A percentile compares a stretch with the other conserved stretches of the same genome.
phyloP scores from a whole-genome alignment of 768 basidiomycete genomes.

The Lactarius sanguifluus region DNA sequence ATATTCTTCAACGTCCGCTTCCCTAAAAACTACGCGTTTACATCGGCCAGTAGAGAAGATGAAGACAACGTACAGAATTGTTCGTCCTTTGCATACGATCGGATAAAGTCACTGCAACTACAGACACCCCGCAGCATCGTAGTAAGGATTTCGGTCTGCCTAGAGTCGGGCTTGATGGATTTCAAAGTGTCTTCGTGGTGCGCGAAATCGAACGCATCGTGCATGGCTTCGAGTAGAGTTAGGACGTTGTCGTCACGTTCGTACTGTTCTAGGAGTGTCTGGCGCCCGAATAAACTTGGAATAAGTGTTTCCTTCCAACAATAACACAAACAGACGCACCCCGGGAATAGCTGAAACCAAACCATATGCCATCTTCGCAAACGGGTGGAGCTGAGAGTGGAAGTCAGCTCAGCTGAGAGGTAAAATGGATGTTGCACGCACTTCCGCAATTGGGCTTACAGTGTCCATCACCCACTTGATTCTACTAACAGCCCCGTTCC shows the following conservation, averaged over 20 bases:
- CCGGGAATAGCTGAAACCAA: background rate
- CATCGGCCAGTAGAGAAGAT: background rate
- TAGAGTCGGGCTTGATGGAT: background rate
- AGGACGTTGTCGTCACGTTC: background rate
- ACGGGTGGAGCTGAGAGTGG: background rate
- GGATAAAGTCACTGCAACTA: background rate
- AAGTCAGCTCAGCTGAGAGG: background rate
- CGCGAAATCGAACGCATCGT: background rate
- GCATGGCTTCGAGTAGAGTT: background rate
- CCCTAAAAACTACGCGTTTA: background rate
- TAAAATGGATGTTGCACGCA: background rate
- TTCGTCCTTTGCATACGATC: background rate
- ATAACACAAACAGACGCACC: background rate
- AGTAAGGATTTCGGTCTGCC: background rate
- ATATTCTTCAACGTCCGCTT: background rate
- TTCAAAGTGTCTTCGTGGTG: background rate
- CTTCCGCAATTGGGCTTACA: too few species aligned
- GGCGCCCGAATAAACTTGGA: background rate
- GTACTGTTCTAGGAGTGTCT: background rate
- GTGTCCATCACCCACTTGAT: too few species aligned
- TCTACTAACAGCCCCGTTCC: too few species aligned
- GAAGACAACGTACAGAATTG: background rate
- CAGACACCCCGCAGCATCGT: background rate
- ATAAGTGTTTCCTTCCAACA: background rate
- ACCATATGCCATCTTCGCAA: background rate